Evolutionary conservation across 1,284 basidiomycete species (phyloP), one percentile per base, ranked within the genome.

Genomic region (Boletellus sp.): DNA sequence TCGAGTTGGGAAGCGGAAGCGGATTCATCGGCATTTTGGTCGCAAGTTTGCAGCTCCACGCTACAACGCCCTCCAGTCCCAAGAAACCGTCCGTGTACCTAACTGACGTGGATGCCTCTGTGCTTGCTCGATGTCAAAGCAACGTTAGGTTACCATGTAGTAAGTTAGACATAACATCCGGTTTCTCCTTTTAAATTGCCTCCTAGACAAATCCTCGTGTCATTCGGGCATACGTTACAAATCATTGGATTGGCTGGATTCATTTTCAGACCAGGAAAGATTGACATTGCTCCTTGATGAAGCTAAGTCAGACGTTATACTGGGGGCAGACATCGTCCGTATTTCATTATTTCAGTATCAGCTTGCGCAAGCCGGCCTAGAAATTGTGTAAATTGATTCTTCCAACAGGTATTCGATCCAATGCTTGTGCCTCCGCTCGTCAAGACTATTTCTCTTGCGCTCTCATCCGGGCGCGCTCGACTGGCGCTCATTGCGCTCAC

Each of bases 1-100:
- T 91, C 4, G 89, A 91, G 63, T 72, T 91, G 1, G 89, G 88
- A 13, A 82, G 80, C 16, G 89, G 89, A 2, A 73, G 74, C 3
- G 89, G 89, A n/a, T 85, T 89, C 57, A 69, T 90, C 8, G 89
- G 86, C 1, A 78, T 81, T 33, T 65, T 89, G 13, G 61, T 80
- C 33, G 79, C 82, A 1, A 74, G 73, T 46, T 60, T 88, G 24
- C 86, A 88, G 42, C 51, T 68, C 10, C 61, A 44, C 46, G 45
- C 52, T 4, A 36, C 45, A 22, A 57, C 38, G 47, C 47, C 47
- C 16, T 40, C 41, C 33, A 36, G 50, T 30, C 28, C 50, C 49
- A 28, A 16, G 35, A 16, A 55, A 8, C 50, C 57, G 22, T 58
- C 66, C 3, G 51, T 87, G n/a, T 81, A 75, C 66, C 61, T 90